Conservation (phyloP, 306 rosid genomes). For the Clitoria ternatea region DNA sequence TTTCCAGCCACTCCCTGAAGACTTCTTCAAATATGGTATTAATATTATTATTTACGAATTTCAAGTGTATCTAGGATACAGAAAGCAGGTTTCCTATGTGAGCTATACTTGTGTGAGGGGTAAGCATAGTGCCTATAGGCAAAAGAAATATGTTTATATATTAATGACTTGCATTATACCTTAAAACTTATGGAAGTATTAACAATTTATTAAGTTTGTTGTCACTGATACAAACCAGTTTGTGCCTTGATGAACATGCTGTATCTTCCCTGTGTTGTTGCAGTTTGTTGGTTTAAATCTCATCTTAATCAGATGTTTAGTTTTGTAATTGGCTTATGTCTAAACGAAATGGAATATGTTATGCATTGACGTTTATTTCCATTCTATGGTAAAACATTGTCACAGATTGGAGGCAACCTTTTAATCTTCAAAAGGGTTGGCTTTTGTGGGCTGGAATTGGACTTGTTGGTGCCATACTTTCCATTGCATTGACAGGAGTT, state of each 20-base stretch:
- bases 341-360: constrained; percentile 18
- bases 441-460: constrained; percentile 96
- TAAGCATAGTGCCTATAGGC: not conserved
- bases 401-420: constrained; percentile 83
- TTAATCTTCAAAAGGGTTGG: constrained; percentile 87
- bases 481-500: constrained; percentile 71
- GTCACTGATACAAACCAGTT: not conserved
- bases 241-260: not conserved
- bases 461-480: constrained; percentile 68
- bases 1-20: constrained; percentile 79
- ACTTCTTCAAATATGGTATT: constrained; percentile 75
- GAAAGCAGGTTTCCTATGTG: not conserved
- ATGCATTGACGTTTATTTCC: not conserved
- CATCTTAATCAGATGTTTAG: not conserved
- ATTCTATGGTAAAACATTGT: constrained; percentile 12
- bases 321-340: not conserved
- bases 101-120: not conserved
- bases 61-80: not conserved
- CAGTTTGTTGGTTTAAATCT: not conserved
- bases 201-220: not conserved
- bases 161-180: not conserved
- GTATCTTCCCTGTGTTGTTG: constrained; percentile 3
- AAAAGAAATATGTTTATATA: not conserved
- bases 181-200: not conserved
- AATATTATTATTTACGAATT: constrained; percentile 4